Conservation (phyloP, 176 grass and related monocot species). For the Aegilops tauschii region DNA sequence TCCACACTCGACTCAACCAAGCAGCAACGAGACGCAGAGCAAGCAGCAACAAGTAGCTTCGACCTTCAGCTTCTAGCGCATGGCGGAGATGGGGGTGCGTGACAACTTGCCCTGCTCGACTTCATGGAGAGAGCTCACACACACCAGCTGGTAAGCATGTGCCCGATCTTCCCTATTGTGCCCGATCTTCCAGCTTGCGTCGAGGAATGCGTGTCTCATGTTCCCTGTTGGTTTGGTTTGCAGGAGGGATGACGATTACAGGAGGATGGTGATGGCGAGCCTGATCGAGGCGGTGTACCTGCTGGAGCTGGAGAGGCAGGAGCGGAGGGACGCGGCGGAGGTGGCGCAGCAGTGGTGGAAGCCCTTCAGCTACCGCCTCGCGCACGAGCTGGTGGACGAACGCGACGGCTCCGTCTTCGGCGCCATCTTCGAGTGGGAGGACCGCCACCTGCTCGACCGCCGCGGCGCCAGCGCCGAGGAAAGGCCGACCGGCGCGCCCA, state of each 20-base stretch:
- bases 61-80: conserved; percentile 14
- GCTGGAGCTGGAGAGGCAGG: conserved; percentile 85
- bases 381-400: conserved; percentile 64
- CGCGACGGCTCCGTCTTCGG: conserved; percentile 88
- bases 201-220: conserved; percentile 5
- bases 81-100: conserved; percentile 50
- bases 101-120: conserved; percentile 38
- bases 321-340: conserved; percentile 41
- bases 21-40: neutral
- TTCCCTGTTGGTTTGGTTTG: neutral
- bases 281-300: conserved; percentile 94
- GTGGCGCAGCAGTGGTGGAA: conserved; percentile 93
- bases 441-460: conserved; percentile 18
- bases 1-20: neutral
- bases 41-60: neutral
- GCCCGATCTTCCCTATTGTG: neutral
- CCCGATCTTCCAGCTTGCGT: too few relatives aligned
- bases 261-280: conserved; percentile 78
- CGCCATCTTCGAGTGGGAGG: conserved; percentile 79
- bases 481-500: conserved; percentile 58
- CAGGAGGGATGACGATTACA: conserved; percentile 87
- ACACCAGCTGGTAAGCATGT: conserved; percentile 57
- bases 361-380: conserved; percentile 87
- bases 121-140: conserved; percentile 57
- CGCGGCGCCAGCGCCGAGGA: neutral